Base-by-base conservation (phyloP, 164 flowering plant genomes). In the Vitis rupestris region DNA sequence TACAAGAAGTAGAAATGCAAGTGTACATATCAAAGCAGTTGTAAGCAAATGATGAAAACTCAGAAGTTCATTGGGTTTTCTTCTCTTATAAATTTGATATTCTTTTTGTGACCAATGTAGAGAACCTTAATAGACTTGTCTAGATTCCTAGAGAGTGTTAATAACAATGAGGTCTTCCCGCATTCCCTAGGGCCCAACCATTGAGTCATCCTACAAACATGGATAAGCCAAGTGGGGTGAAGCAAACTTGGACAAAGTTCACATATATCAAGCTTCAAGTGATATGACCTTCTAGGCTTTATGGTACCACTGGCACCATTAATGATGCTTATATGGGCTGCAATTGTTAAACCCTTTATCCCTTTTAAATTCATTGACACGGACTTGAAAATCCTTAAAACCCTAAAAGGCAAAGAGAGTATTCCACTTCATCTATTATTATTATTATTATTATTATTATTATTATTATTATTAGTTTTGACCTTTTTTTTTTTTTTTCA, bases 141-240 rank as follows among this genome's bases (percentile, higher is more conserved):
- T 13, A 75, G 74, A 56, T 75, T 79, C 64, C 87, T 84, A 0
- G 83, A 68, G 3, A 83, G 74, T n/a, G 84, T 81, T 69, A 71
- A 61, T 13, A 83, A 68, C 16, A 83, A 66, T 27, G 84, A 31
- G 13, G 84, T 81, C 65, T 83, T 83, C 37, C 87, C 87, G 58
- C 78, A 75, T 27, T 80, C 81, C 8, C 84, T 83, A 9, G 87
- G 87, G 1, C 87, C 87, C 47, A 83, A 76, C 56, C 79, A 72
- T 11, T 81, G 72, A 50, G 87, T 83, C 72, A 83, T 64, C 80
- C 83, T 83, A 78, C 69, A 74, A 48, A 19, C 12, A 76, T 59
- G 27, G 54, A 55, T n/a, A 6, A 61, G 66, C 19, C 50, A 13
- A 66, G 11, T 66, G 8, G 48, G 16, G 17, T 64, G 58, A 64